phyloP scores from a whole-genome alignment of 768 basidiomycete species.

The Auricularia sp. region DNA sequence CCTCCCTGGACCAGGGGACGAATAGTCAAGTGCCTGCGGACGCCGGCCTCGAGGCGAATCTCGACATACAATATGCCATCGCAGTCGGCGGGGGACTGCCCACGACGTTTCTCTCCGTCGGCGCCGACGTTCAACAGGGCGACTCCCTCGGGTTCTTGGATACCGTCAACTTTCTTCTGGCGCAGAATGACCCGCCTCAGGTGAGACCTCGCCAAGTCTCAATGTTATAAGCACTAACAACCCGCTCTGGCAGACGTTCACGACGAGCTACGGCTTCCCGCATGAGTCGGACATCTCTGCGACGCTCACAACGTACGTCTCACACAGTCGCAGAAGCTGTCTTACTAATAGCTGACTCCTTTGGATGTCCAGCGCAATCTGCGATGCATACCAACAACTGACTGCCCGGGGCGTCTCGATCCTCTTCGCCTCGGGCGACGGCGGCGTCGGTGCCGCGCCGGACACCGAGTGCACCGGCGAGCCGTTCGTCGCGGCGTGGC shows the following conservation, averaged over 20 bases:
- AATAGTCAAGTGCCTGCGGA: no score
- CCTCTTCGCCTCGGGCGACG: constrained; percentile 20
- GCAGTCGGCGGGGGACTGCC: constrained; percentile 26
- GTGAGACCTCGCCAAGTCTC: constrained; percentile 5
- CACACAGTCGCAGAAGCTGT: background rate
- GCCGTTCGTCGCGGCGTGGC: constrained; percentile 14
- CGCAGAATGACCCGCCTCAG: constrained; percentile 4
- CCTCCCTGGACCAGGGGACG: no score
- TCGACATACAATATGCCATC: constrained; percentile 28
- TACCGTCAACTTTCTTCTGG: constrained; percentile 12
- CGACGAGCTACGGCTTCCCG: constrained; percentile 23
- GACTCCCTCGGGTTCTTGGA: constrained; percentile 6
- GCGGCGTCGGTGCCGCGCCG: constrained; percentile 25
- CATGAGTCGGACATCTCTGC: constrained; percentile 18
- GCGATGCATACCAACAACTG: constrained; percentile 26
- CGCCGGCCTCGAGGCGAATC: constrained; percentile 7
- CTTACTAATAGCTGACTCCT: background rate
- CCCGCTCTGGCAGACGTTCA: constrained; percentile 6
- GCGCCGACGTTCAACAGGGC: constrained; percentile 20
- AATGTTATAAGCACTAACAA: no score
- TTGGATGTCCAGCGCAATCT: constrained; percentile 16
- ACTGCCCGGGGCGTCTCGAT: constrained; percentile 21
- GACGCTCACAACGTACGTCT: constrained; percentile 17
- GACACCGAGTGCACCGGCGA: no score
- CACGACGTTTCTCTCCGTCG: constrained; percentile 24